These are phyloP conservation scores for Calonectria henricotiae DNA, from an alignment of 2,329 filamentous ascomycete genomes.

Conservation along the genomic window DNA sequence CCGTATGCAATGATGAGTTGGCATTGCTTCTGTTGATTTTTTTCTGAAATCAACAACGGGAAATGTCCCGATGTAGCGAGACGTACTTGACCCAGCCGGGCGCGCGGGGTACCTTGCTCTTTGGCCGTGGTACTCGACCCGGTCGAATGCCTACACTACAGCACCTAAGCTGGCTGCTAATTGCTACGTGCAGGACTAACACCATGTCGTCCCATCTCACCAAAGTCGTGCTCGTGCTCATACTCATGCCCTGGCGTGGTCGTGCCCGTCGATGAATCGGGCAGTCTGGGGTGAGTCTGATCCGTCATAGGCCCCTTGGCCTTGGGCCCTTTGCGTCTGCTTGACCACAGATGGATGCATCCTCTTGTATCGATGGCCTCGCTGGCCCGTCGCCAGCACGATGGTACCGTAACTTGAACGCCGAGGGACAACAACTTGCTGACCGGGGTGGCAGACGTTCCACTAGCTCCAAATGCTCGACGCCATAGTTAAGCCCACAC, in stretches of 20 bases:
- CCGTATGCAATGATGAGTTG: constrained; percentile 85
- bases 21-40: constrained; percentile 76
- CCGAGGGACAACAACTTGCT: constrained; percentile 31
- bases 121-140: constrained; percentile 30
- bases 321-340: constrained; percentile 3
- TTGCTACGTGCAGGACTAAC: constrained; percentile 22
- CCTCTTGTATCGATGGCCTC: constrained; percentile 18
- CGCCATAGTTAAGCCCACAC: constrained; percentile 21
- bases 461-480: constrained; percentile 34
- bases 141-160: constrained; percentile 24
- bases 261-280: constrained; percentile 28
- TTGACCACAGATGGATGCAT: constrained; percentile 15
- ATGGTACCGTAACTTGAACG: constrained; percentile 28
- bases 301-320: neutral
- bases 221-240: constrained; percentile 7
- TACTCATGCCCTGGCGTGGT: neutral
- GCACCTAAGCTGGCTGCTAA: constrained; percentile 27
- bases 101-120: constrained; percentile 46
- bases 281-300: constrained; percentile 18
- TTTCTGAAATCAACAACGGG: constrained; percentile 60
- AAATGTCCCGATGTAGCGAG: constrained; percentile 45
- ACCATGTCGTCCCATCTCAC: constrained; percentile 27
- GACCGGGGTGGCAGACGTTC: constrained; percentile 34
- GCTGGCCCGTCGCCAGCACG: constrained; percentile 20
- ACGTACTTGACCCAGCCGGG: constrained; percentile 43